Base-by-base conservation (phyloP, 139 green algal species). In the Coccomyxa sp. region DNA sequence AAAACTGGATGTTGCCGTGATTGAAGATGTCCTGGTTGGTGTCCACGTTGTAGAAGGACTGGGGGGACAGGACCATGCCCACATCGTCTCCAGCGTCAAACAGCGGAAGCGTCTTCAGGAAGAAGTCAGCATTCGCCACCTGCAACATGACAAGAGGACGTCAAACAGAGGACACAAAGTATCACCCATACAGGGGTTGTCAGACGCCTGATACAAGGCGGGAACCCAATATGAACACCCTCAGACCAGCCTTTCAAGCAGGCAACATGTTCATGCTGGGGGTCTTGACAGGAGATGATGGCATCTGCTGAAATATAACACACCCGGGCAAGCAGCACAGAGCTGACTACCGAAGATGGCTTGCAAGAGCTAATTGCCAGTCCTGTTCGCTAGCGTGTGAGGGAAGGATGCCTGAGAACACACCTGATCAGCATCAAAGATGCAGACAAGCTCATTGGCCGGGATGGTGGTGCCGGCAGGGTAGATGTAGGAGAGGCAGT, bases 1-100 rank as follows among this genome's bases (percentile, higher is more conserved):
- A 94, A 81, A 93, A 93, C 70, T 95, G 90, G 33, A 92, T 84
- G 85, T 96, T 96, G 82, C 87, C 87, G 84, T 95, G 91, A 84
- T 96, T 96, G 89, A 96, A 96, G 76, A 96, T 90, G 85, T 96
- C 90, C 8, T 81, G 82, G 38, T 81, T 74, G 14, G 86, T 78
- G 68, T 93, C 82, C 38, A 94, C 84, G 82, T 96, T 96, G 87
- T 89, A 86, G 78, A 96, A 95, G 64, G 85, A 83, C 86, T 95
- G 89, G 12, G 87, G 87, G 7, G 81, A 87, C 71, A 91, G 79
- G 55, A 91, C 82, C 87, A 91, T 91, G 70, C 76, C 85, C 76
- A 92, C 83, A 76, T 91, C 87, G 58, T 88, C 76, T 29, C 87
- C 87, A 36, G 79, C 79, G 39, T 84, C 80, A 78, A 84, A 84